These are phyloP conservation scores for Mycena indigotica DNA, from an alignment of 768 basidiomycete species.

Conservation along the genomic window DNA sequence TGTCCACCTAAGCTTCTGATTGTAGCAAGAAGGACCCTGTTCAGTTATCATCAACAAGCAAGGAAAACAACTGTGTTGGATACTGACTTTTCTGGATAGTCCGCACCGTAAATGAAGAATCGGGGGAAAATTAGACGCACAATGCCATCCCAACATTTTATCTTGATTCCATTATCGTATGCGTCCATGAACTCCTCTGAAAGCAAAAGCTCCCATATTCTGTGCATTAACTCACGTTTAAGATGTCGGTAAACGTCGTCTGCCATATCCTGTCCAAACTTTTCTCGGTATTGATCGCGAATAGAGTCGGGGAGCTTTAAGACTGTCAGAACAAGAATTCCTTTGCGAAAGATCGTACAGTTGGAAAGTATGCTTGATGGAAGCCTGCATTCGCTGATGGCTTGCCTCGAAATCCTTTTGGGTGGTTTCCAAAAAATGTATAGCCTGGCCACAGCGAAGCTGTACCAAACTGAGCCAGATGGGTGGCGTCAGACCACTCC, in stretches of 20 bases:
- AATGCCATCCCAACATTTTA: constrained; percentile 27
- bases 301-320: background rate
- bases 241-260: background rate
- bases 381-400: constrained; percentile 1
- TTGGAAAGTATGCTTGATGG: background rate
- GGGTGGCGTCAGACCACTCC: constrained; percentile 29
- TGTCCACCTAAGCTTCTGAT: constrained; percentile 22
- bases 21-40: constrained; percentile 20
- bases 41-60: background rate
- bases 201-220: constrained; percentile 25
- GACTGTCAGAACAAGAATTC: background rate
- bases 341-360: background rate
- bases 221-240: constrained; percentile 29
- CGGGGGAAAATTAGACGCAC: constrained; percentile 25
- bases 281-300: background rate
- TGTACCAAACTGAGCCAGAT: constrained; percentile 23
- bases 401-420: too few species aligned
- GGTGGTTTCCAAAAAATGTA: too few species aligned
- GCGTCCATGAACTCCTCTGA: constrained; percentile 28
- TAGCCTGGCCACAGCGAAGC: too few species aligned
- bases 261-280: background rate
- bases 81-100: constrained; percentile 34
- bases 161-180: constrained; percentile 23
- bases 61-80: constrained; percentile 1
- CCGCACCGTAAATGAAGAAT: constrained; percentile 30